Evolutionary conservation across 2,329 filamentous ascomycete genomes (phyloP).

Genomic region (Chaetothyriales sp.): DNA sequence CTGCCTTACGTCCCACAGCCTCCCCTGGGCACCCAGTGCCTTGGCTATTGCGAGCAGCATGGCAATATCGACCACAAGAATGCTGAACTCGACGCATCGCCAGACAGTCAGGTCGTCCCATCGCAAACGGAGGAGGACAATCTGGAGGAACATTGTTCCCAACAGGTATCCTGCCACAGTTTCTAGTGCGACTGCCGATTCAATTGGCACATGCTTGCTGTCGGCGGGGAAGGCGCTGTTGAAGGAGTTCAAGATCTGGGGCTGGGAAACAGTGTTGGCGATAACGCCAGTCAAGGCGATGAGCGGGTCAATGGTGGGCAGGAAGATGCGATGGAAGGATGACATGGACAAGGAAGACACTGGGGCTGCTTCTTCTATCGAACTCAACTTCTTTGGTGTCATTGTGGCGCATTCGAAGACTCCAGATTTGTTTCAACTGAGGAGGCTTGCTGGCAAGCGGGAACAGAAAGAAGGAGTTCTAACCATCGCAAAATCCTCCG

Average conservation of each 20-base stretch:
- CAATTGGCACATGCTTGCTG: neutral
- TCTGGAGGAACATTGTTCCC: slow-evolving; percentile 3
- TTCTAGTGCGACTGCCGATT: slow-evolving; percentile 3
- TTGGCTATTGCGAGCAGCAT: neutral
- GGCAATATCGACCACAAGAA: slow-evolving; percentile 4
- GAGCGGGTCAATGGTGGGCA: slow-evolving; percentile 5
- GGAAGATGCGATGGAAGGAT: slow-evolving; percentile 3
- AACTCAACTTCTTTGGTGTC: too few relatives aligned
- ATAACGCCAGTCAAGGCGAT: slow-evolving; percentile 5
- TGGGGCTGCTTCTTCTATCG: too few relatives aligned
- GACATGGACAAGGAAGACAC: slow-evolving; percentile 2
- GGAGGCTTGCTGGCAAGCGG: too few relatives aligned
- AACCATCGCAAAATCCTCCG: too few relatives aligned
- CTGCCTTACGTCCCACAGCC: neutral
- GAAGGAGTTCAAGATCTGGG: slow-evolving; percentile 2
- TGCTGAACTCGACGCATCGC: slow-evolving; percentile 3
- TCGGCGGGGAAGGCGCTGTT: neutral
- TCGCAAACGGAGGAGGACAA: slow-evolving; percentile 3
- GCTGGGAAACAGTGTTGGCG: slow-evolving; percentile 1
- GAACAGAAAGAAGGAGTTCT: too few relatives aligned
- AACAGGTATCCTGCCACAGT: slow-evolving; percentile 1
- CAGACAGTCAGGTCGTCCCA: slow-evolving; percentile 3
- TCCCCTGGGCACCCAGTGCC: neutral
- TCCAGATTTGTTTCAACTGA: too few relatives aligned
- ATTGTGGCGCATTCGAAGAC: too few relatives aligned